phyloP scores from a whole-genome alignment of 176 grass and related monocot species.

The Hsuehochloa calcarea region DNA sequence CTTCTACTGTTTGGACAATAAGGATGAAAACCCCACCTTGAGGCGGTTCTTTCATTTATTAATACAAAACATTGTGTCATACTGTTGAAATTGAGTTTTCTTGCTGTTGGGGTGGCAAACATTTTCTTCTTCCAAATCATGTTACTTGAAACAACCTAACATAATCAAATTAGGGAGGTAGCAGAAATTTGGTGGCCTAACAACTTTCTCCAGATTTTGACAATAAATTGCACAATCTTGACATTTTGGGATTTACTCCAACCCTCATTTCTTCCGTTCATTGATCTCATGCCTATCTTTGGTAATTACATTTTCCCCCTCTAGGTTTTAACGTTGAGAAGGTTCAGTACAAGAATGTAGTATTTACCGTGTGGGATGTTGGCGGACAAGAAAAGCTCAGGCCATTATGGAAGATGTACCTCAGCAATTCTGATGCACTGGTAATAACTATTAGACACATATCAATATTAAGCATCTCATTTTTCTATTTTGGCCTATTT shows the following conservation, averaged over 20 bases:
- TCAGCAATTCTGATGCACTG: slow-evolving; percentile 88
- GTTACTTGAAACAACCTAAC: not conserved
- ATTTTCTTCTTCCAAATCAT: not conserved
- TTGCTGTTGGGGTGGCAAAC: not conserved
- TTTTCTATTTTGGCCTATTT: slow-evolving; percentile 1
- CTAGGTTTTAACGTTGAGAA: slow-evolving; percentile 94
- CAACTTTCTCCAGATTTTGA: not conserved
- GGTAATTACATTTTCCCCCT: not conserved
- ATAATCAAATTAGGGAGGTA: not conserved
- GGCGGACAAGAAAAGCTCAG: slow-evolving; percentile 95
- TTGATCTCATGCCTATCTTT: not conserved
- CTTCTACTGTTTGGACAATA: not conserved
- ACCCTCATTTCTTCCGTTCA: not conserved
- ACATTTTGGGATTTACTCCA: not conserved
- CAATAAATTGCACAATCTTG: not conserved
- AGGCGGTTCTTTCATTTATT: not conserved
- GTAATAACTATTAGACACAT: slow-evolving; percentile 38
- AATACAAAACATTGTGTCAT: not conserved
- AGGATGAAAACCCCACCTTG: not conserved
- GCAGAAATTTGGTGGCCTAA: not conserved
- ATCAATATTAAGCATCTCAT: slow-evolving; percentile 4
- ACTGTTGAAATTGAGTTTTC: not conserved
- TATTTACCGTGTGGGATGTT: slow-evolving; percentile 92
- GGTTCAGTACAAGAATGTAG: slow-evolving; percentile 93
- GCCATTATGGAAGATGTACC: slow-evolving; percentile 84